These are phyloP conservation scores for Penicillium desertorum DNA, from an alignment of 495 filamentous ascomycete genomes.

Conservation along the genomic window DNA sequence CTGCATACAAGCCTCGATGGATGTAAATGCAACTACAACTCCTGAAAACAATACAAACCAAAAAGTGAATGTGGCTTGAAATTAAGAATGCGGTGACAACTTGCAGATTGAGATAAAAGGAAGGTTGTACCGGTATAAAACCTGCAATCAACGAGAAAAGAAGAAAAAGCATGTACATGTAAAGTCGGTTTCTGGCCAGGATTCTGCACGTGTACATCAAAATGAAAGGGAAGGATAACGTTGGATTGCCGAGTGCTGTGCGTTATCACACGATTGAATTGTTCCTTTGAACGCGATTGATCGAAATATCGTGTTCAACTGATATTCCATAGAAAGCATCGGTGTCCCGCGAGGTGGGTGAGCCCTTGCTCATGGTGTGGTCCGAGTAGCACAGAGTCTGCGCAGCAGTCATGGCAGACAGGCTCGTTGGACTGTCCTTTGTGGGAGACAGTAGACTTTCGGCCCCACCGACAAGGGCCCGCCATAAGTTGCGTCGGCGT, in stretches of 20 bases:
- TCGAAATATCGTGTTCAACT: slow-evolving; percentile 38
- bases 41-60: background rate
- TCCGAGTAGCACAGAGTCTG: slow-evolving; percentile 36
- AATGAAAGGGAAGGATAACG: background rate
- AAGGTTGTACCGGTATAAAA: background rate
- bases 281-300: slow-evolving; percentile 19
- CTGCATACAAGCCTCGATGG: background rate
- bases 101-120: background rate
- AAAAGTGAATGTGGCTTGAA: background rate
- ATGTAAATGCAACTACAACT: background rate
- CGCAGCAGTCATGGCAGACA: slow-evolving; percentile 19
- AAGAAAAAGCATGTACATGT: background rate
- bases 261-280: slow-evolving; percentile 11
- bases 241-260: background rate
- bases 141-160: background rate
- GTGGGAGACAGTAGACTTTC: slow-evolving; percentile 21
- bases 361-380: slow-evolving; percentile 15
- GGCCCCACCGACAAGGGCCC: slow-evolving; percentile 18
- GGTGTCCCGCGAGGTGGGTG: slow-evolving; percentile 13
- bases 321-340: slow-evolving; percentile 30
- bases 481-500: slow-evolving; percentile 33
- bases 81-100: background rate
- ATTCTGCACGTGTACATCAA: background rate
- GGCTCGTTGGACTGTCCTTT: slow-evolving; percentile 15
- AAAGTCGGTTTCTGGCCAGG: background rate